Evolutionary conservation across 352 stramenopile species (phyloP).

Genomic region (Phytopythium montanum): DNA sequence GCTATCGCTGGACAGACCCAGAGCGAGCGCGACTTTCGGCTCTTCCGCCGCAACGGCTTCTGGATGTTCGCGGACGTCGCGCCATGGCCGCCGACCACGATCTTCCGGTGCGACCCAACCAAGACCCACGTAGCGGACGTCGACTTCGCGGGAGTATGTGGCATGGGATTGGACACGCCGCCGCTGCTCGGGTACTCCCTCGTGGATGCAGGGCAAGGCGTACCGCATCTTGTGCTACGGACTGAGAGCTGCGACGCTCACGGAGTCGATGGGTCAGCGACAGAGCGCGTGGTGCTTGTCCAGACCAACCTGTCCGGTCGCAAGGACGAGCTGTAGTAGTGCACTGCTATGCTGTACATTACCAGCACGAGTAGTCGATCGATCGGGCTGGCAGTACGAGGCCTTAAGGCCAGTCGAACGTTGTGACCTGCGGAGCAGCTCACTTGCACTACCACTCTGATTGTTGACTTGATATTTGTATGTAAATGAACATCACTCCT

Average conservation of each 20-base stretch:
- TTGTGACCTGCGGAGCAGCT: not conserved
- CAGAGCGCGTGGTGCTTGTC: not conserved
- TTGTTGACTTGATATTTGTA: no score
- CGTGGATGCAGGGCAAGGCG: conserved; percentile 12
- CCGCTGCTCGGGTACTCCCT: conserved; percentile 38
- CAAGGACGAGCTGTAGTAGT: conserved; percentile 29
- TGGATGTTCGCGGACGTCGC: conserved; percentile 64
- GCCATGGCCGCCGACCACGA: conserved; percentile 45
- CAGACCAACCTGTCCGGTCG: conserved; percentile 14
- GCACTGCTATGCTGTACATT: no score
- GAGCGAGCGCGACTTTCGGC: conserved; percentile 28
- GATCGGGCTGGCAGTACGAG: not conserved
- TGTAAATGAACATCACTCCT: no score
- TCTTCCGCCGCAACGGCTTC: conserved; percentile 61
- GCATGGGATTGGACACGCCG: conserved; percentile 25
- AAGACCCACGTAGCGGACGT: conserved; percentile 23
- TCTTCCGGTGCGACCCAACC: conserved; percentile 63
- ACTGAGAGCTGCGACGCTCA: conserved; percentile 13
- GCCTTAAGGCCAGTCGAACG: no score
- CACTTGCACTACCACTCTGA: no score
- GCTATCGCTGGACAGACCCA: not conserved
- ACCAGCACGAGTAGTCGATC: not conserved
- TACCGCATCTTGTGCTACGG: conserved; percentile 22
- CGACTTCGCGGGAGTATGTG: conserved; percentile 22
- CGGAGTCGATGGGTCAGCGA: not conserved